Evolutionary conservation across 2,329 filamentous ascomycete genomes (phyloP), one percentile per base, ranked within the genome.

Genomic region (Fusarium sp.): DNA sequence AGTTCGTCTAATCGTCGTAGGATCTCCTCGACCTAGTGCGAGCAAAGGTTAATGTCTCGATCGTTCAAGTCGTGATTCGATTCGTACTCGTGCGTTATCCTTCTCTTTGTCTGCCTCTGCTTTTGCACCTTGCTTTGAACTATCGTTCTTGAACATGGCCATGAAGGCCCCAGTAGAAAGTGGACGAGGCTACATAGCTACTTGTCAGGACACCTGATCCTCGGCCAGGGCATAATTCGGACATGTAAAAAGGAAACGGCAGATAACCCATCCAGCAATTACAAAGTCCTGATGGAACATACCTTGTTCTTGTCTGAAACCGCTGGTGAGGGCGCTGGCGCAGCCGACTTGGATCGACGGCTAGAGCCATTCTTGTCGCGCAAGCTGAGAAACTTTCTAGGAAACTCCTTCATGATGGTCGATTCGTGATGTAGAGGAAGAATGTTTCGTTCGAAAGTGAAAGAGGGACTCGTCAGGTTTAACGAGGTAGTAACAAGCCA

Each of bases 331-430:
- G 85, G 83, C 18, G 83, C 79, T 41, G 85, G 83, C 55, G 89
- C 86, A 21, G 84, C 82, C 48, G 87, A 89, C 73, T 86, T 88
- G 74, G 83, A 84, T 63, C 87, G 85, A 61, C 82, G 82, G 71
- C 88, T 85, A 40, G 77, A 72, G 63, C 81, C 83, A 78, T 84
- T 85, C 80, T 88, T 93, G 75, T 93, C 91, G 71, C 90, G 88
- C 72, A 90, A 84, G 79, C 88, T 92, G 64, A 92, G 88, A 78
- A 93, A 90, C 74, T 90, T 89, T 77, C 87, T 89, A 50, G 85
- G 85, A 63, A 86, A 80, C 69, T 83, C 80, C 80, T 86, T 88
- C 84, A 88, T 88, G 76, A 72, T 84, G 76, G 65, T 69, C 32
- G 46, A 28, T 66, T 47, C 14, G 32, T 21, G 42, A 43, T 21